Conservation (phyloP, 352 stramenopile species). For the Globisporangium nagaii region DNA sequence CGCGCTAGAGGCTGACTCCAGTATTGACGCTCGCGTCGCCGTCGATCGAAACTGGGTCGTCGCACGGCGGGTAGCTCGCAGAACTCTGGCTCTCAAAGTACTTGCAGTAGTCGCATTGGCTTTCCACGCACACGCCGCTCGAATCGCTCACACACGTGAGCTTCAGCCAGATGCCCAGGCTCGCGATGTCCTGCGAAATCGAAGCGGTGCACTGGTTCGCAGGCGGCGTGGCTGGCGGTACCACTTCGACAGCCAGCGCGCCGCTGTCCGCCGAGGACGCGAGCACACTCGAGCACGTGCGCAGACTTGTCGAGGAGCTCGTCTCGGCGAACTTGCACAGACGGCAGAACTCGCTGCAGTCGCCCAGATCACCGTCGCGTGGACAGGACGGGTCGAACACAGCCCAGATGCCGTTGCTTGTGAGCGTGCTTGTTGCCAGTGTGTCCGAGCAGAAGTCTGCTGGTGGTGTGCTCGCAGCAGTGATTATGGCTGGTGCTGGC, state of each 20-base stretch:
- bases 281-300: not conserved
- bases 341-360: constrained; percentile 10
- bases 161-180: constrained; percentile 4
- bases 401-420: constrained; percentile 1
- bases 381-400: constrained; percentile 9
- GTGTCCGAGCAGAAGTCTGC: not conserved
- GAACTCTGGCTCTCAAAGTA: constrained; percentile 4
- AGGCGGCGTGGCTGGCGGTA: not conserved
- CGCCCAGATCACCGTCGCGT: not conserved
- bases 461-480: not conserved
- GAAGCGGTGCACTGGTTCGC: not conserved
- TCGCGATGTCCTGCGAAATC: not conserved
- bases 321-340: constrained; percentile 10
- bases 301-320: not conserved
- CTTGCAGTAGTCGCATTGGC: constrained; percentile 9
- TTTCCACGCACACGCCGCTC: not conserved
- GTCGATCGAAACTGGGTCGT: constrained; percentile 4
- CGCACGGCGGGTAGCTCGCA: not conserved
- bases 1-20: too few relatives aligned
- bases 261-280: not conserved
- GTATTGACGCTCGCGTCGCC: not conserved
- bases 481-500: not conserved
- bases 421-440: not conserved
- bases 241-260: not conserved
- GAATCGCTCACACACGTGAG: not conserved